These are phyloP conservation scores for Zygotorulaspora danielsina DNA, from an alignment of 805 yeast genomes.

Conservation along the genomic window DNA sequence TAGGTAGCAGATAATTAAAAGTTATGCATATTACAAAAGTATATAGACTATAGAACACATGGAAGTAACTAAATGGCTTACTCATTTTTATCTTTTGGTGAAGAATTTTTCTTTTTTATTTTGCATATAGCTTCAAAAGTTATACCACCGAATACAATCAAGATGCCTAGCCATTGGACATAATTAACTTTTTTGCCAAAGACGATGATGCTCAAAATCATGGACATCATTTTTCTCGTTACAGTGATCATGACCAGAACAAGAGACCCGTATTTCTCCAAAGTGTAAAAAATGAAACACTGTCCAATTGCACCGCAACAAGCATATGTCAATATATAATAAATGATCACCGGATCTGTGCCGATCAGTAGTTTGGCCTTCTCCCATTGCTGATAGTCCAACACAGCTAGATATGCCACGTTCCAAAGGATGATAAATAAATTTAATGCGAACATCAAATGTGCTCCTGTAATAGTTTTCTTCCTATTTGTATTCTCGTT, in stretches of 20 bases:
- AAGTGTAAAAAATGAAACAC: conserved; percentile 81
- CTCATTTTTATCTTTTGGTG: background rate
- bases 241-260: conserved; percentile 89
- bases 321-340: conserved; percentile 63
- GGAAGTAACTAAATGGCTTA: no score
- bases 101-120: conserved; percentile 7
- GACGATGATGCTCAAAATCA: conserved; percentile 81
- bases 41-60: conserved; percentile 4
- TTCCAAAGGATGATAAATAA: conserved; percentile 45
- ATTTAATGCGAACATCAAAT: conserved; percentile 74
- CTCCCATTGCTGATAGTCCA: conserved; percentile 25
- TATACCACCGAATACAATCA: conserved; percentile 79
- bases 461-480: conserved; percentile 68
- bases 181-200: conserved; percentile 70
- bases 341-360: conserved; percentile 46
- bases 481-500: conserved; percentile 19
- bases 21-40: background rate
- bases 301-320: conserved; percentile 88
- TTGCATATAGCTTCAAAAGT: conserved; percentile 68
- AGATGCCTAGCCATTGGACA: conserved; percentile 76
- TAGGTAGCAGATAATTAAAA: background rate
- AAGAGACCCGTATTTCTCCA: conserved; percentile 81
- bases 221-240: conserved; percentile 92
- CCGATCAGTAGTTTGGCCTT: conserved; percentile 39
- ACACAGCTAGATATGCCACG: conserved; percentile 40